These are phyloP conservation scores for Sideroxylon spinosum DNA, from an alignment of 179 eudicot genomes.

Conservation along the genomic window DNA sequence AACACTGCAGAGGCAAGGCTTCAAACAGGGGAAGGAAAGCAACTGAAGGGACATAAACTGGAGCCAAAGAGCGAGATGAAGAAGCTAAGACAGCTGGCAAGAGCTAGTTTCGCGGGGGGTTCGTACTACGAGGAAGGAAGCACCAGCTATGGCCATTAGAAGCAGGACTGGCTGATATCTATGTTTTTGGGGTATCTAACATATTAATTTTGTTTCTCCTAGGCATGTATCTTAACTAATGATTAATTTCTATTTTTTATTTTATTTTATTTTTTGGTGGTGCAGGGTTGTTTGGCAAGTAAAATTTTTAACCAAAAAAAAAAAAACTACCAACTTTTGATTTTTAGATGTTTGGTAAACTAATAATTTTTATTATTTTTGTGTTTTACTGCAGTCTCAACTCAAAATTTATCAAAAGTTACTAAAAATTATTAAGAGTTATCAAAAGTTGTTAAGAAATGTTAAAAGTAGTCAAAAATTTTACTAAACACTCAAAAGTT, in stretches of 20 bases:
- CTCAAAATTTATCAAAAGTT: too few relatives aligned
- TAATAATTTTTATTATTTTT: too few relatives aligned
- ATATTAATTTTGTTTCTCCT: neutral
- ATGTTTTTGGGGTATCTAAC: neutral
- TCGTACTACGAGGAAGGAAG: conserved; percentile 18
- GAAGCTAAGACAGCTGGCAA: conserved; percentile 24
- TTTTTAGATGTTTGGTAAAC: too few relatives aligned
- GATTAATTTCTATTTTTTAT: neutral
- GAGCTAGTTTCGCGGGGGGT: conserved; percentile 22
- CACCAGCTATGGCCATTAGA: conserved; percentile 20
- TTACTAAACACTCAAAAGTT: too few relatives aligned
- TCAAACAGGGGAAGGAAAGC: conserved; percentile 6
- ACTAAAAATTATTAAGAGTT: too few relatives aligned
- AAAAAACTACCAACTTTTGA: too few relatives aligned
- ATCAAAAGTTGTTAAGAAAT: too few relatives aligned
- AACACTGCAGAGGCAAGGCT: neutral
- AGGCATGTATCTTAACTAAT: neutral
- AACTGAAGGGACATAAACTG: conserved; percentile 1
- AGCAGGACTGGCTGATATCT: neutral
- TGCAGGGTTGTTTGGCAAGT: too few relatives aligned
- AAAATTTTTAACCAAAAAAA: too few relatives aligned
- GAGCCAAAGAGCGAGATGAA: conserved; percentile 23
- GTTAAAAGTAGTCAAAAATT: too few relatives aligned
- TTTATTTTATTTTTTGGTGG: neutral
- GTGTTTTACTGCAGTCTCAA: neutral